Percentiles rank a stretch among this genome's conserved stretches.
These are phyloP conservation scores for Tillandsia leiboldiana DNA, from an alignment of 176 grass and related monocot species.

Conservation along the genomic window DNA sequence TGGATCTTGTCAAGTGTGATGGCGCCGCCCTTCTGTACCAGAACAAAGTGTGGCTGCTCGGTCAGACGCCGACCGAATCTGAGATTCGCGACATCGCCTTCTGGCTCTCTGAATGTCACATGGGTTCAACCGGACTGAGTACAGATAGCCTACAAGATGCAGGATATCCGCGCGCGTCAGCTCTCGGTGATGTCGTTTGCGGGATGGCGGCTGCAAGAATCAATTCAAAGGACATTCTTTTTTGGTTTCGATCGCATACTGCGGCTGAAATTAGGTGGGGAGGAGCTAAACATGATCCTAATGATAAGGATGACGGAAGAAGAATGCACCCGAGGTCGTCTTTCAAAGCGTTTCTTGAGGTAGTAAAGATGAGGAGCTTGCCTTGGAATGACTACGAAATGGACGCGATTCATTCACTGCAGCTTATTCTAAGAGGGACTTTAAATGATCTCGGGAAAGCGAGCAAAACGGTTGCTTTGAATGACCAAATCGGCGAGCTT, in stretches of 20 bases:
- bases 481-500: conserved; percentile 56
- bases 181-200: conserved; percentile 64
- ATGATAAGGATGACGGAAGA: conserved; percentile 57
- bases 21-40: conserved; percentile 76
- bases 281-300: conserved; percentile 80
- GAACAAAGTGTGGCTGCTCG: conserved; percentile 57
- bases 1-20: conserved; percentile 79
- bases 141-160: conserved; percentile 89
- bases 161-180: conserved; percentile 65
- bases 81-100: conserved; percentile 66
- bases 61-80: conserved; percentile 48
- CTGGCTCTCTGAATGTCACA: conserved; percentile 72
- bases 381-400: conserved; percentile 85
- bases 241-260: conserved; percentile 88
- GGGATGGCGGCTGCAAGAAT: conserved; percentile 90
- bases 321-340: conserved; percentile 92
- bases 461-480: conserved; percentile 23
- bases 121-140: conserved; percentile 88
- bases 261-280: conserved; percentile 83
- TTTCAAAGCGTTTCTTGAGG: conserved; percentile 89
- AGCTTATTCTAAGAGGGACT: conserved; percentile 79
- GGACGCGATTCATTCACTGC: conserved; percentile 92
- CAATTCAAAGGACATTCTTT: conserved; percentile 70
- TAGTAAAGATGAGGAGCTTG: conserved; percentile 83
- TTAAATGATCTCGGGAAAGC: conserved; percentile 28